Evolutionary conservation across 805 yeast species (phyloP).

Genomic region (Metschnikowia corniflorae): DNA sequence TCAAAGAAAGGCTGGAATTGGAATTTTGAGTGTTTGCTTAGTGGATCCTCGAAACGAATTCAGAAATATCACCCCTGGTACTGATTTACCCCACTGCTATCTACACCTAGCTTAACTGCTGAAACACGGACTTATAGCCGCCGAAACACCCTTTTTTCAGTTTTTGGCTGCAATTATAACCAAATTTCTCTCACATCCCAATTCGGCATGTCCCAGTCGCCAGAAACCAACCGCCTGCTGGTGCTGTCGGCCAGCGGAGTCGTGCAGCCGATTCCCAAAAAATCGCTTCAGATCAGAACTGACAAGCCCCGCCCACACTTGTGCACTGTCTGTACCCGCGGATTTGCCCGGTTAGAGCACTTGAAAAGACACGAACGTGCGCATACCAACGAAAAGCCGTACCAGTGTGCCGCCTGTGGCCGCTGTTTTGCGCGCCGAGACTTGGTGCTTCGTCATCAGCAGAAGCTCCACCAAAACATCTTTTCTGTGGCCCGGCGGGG

Average conservation of each 20-base stretch:
- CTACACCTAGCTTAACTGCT: no score
- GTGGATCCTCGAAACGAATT: no score
- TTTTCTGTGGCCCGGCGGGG: constrained; percentile 16
- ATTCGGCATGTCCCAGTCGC: background rate
- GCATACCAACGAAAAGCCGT: constrained; percentile 84
- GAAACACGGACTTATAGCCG: no score
- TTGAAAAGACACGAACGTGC: constrained; percentile 89
- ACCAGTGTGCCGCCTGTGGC: constrained; percentile 94
- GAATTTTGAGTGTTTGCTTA: no score
- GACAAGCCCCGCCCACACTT: constrained; percentile 93
- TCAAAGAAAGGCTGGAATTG: no score
- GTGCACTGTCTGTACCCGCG: constrained; percentile 87
- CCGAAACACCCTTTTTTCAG: no score
- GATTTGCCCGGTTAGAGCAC: constrained; percentile 94
- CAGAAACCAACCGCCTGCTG: constrained; percentile 1
- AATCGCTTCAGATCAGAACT: constrained; percentile 78
- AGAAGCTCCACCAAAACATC: constrained; percentile 62
- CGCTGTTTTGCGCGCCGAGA: constrained; percentile 92
- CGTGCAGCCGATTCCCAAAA: constrained; percentile 76
- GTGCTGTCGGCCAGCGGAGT: constrained; percentile 11
- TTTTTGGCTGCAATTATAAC: no score
- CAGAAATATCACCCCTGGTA: no score
- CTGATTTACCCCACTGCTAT: no score
- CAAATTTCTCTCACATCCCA: no score
- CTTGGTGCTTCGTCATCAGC: constrained; percentile 87